Evolutionary conservation across 2,329 filamentous ascomycete species (phyloP), one percentile per base, ranked within the genome.

Genomic region (Xylariaceae sp.): DNA sequence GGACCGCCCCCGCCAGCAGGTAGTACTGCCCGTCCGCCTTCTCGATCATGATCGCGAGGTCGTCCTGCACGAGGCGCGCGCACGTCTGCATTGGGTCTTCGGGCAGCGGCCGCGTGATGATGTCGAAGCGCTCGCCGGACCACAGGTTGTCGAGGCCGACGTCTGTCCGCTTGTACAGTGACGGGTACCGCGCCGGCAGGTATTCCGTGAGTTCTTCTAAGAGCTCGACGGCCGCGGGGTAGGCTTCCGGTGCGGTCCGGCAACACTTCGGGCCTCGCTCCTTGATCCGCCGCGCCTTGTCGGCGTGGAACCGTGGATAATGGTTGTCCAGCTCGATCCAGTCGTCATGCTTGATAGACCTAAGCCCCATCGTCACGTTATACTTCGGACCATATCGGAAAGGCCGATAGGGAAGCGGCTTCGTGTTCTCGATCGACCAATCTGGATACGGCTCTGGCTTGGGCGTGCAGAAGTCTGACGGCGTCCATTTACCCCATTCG

Each of bases 291-390:
- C 76, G 75, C 1, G 82, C 80, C 73, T 96, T 96, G 61, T 88
- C 83, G 29, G 80, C 80, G 73, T 96, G 90, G 70, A 81, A 96
- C 50, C 82, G 83, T 1, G 86, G 80, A 70, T 85, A 96, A 45
- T 93, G 82, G 67, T 89, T 93, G 73, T 96, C 91, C 21, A 96
- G 82, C 73, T 96, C 89, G 67, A 93, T 91, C 90, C 90, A 93
- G 54, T 91, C 86, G 50, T 88, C 82, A 73, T 84, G 86, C 29
- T 84, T 78, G 75, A 90, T 81, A 7, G 79, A 82, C n/a, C 89
- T 82, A 2, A 93, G 78, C 0, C 90, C 89, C 87, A 93, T 89
- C 1, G 87, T 92, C 55, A 90, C 81, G 67, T 89, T 82, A 71
- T 92, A 91, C 59, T 86, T 89, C 7, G 89, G 89, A 0, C 90